Conservation (phyloP, 192 early-diverging fungal genomes). For the Coemansia reversa region DNA sequence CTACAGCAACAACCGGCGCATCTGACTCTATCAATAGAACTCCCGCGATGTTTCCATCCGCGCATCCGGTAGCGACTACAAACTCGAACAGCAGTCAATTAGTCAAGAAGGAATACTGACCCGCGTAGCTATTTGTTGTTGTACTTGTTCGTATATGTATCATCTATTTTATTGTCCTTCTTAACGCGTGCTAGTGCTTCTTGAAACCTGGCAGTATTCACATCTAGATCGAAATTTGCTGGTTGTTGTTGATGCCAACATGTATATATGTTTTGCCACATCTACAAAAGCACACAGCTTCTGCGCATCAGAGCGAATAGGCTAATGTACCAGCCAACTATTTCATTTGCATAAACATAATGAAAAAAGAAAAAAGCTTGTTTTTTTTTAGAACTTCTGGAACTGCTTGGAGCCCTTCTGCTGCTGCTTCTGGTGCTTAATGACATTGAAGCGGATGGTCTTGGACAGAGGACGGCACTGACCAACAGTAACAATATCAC, state of each 20-base stretch:
- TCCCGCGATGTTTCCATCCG: background rate
- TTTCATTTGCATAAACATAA: conserved; percentile 4
- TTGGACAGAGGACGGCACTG: conserved; percentile 99
- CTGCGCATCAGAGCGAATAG: background rate
- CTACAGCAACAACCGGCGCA: background rate
- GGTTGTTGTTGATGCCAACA: too few species aligned
- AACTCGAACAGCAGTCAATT: conserved; percentile 10
- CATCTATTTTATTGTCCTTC: background rate
- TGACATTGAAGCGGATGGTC: conserved; percentile 99
- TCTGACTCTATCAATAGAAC: conserved; percentile 3
- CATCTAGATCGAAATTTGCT: too few species aligned
- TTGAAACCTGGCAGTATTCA: background rate
- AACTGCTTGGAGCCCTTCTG: conserved; percentile 85
- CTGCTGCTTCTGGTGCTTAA: conserved; percentile 87
- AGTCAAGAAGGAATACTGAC: conserved; percentile 12
- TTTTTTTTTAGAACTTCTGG: conserved; percentile 80
- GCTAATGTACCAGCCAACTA: conserved; percentile 4
- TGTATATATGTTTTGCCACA: too few species aligned
- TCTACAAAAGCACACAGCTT: too few species aligned
- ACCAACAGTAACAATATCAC: conserved; percentile 95
- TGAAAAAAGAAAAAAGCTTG: background rate
- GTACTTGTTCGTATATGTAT: conserved; percentile 1
- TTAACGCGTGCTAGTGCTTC: background rate
- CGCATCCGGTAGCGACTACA: conserved; percentile 4
- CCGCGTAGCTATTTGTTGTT: conserved; percentile 1